These are phyloP conservation scores for Geosmithia morbida DNA, from an alignment of 2,329 filamentous ascomycete species.

Conservation along the genomic window DNA sequence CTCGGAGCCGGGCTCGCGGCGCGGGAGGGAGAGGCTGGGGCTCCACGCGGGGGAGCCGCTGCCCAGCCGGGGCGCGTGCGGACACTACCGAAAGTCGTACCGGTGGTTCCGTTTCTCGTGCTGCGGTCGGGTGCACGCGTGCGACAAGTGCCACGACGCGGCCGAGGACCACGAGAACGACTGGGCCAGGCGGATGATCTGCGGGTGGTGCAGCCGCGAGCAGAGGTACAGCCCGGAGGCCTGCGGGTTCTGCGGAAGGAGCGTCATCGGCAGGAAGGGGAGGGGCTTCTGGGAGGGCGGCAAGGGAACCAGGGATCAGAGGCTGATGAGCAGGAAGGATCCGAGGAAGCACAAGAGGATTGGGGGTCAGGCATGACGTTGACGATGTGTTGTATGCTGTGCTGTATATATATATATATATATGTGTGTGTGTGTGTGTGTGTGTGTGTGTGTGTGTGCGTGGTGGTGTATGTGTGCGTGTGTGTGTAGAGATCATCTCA, in stretches of 20 bases:
- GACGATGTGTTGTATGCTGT: too few relatives aligned
- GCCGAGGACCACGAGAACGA: constrained; percentile 60
- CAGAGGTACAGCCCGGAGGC: constrained; percentile 66
- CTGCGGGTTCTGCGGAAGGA: constrained; percentile 58
- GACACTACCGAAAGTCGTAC: constrained; percentile 43
- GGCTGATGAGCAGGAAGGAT: constrained; percentile 61
- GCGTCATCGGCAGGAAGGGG: constrained; percentile 50
- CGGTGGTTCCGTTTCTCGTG: constrained; percentile 54
- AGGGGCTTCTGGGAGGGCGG: constrained; percentile 79
- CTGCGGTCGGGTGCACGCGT: constrained; percentile 43
- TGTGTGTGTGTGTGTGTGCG: too few relatives aligned
- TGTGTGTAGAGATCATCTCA: too few relatives aligned
- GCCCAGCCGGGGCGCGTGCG: constrained; percentile 36
- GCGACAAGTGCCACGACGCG: constrained; percentile 62
- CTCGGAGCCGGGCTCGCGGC: constrained; percentile 23
- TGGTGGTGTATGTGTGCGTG: too few relatives aligned
- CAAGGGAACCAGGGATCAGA: constrained; percentile 61
- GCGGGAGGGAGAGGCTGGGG: constrained; percentile 36
- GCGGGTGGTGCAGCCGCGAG: constrained; percentile 66
- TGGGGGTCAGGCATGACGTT: constrained; percentile 23
- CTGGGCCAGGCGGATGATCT: constrained; percentile 75
- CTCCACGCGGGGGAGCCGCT: constrained; percentile 42
- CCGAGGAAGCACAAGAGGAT: constrained; percentile 57
- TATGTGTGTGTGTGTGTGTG: too few relatives aligned
- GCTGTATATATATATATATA: too few relatives aligned